Evolutionary conservation across 2,329 filamentous ascomycete species (phyloP).

Genomic region (Colletotrichum musae): DNA sequence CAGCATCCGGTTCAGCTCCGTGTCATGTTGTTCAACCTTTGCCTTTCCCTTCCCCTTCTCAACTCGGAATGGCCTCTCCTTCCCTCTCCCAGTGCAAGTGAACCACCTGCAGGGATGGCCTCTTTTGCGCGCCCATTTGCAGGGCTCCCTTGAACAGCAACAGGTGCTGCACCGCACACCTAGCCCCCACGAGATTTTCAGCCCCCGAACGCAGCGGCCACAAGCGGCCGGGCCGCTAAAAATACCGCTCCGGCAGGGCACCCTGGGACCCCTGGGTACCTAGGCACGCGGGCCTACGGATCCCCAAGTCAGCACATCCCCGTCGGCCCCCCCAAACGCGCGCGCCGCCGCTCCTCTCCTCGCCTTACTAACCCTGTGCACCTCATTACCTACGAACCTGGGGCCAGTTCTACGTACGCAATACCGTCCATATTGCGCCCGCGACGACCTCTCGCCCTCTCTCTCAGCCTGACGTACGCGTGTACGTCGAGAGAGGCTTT

Average conservation of each 20-base stretch:
- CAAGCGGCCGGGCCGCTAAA: constrained; percentile 37
- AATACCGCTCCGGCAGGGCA: constrained; percentile 37
- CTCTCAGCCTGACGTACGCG: neutral
- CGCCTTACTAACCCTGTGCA: neutral
- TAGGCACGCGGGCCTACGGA: neutral
- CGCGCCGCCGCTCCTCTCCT: constrained; percentile 2
- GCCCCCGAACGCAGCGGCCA: constrained; percentile 33
- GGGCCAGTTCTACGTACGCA: constrained; percentile 4
- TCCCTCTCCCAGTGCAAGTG: too few species aligned
- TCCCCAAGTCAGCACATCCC: constrained; percentile 30
- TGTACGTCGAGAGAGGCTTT: neutral
- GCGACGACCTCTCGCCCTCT: neutral
- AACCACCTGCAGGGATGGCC: too few species aligned
- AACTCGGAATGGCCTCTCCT: too few species aligned
- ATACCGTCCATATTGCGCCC: neutral
- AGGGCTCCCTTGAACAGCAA: constrained; percentile 17
- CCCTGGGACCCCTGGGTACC: too few species aligned
- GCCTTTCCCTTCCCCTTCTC: too few species aligned
- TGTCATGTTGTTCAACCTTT: too few species aligned
- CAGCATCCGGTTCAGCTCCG: neutral
- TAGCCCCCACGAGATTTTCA: constrained; percentile 31
- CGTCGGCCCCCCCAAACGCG: neutral
- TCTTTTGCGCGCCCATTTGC: constrained; percentile 1
- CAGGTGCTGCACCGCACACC: neutral
- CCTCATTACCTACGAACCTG: neutral